Base-by-base conservation (phyloP, 2,329 filamentous ascomycete species). In the Fusarium palustre region DNA sequence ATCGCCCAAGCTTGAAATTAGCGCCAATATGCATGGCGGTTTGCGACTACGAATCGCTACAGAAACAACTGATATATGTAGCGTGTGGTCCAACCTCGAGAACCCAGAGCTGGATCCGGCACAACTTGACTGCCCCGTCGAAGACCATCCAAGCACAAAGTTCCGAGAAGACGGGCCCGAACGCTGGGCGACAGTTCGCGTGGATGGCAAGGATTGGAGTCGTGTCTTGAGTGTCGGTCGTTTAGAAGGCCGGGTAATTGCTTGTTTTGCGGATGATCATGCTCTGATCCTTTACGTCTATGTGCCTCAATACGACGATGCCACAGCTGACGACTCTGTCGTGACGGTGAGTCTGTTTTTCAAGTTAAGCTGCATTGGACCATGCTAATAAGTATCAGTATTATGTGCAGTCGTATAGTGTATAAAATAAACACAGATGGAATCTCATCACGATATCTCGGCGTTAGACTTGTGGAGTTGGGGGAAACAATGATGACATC, bases 121-220 rank as follows among this genome's bases (percentile, higher is more conserved):
- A 15, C 90, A 94, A 77, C 84, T 97, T 34, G 85, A 89, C 18
- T 87, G 90, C 20, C 88, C 90, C 20, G 81, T 97, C 10, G 89
- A 88, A 55, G 90, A 95, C 62, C 92, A 97, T 77, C 94, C 94
- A 0, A 94, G 91, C 78, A 93, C 93, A 53, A 86, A 84, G 62
- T 95, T 97, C 85, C 89, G 88, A 71, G 87, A 90, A 55, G 90
- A 88, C 22, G 92, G 92, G 16, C 92, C 94, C 16, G 90, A 93
- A 65, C 90, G 89, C 46, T 98, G 95, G 93, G 93, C 94, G 2
- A 93, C 88, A 25, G 95, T 98, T 36, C 86, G 92, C 55, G 94
- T 98, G 25, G 96, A 98, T 80, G 96, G 94, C 34, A 91, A 90
- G 78, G 96, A 99, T 78, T 98, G 96, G 95, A 93, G 93, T 33